These are phyloP conservation scores for Polygonum maritimum DNA, from an alignment of 148 eudicot species.

Conservation along the genomic window DNA sequence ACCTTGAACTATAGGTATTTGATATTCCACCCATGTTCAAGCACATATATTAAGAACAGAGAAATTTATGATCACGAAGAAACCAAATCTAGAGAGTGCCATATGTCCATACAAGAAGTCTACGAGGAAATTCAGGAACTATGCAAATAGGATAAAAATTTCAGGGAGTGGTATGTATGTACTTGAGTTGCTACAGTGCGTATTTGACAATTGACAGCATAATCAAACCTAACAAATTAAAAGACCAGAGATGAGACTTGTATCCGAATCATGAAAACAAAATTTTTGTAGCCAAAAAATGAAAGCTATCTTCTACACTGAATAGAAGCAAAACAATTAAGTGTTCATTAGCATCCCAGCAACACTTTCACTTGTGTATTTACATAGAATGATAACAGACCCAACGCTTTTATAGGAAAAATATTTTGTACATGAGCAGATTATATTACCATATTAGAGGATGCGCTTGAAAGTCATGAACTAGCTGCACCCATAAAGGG, in stretches of 20 bases:
- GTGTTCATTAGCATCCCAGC: neutral
- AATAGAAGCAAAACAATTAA: neutral
- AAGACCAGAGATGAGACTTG: neutral
- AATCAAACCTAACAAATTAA: neutral
- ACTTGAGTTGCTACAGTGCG: neutral
- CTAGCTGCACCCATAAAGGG: constrained; percentile 80
- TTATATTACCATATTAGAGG: constrained; percentile 75
- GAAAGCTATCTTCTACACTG: neutral
- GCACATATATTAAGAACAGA: neutral
- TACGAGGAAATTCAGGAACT: neutral
- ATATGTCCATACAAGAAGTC: neutral
- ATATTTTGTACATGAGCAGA: neutral
- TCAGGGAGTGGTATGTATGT: neutral
- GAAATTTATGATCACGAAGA: neutral
- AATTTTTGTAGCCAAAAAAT: neutral
- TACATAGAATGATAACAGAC: neutral
- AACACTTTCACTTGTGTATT: too few species aligned
- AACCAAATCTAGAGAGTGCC: neutral
- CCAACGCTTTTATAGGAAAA: too few species aligned
- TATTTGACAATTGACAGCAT: neutral
- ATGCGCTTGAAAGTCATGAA: constrained; percentile 64
- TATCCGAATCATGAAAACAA: neutral
- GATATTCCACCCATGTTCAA: neutral
- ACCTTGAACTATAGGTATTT: neutral
- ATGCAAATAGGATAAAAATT: neutral